Evolutionary conservation across 768 basidiomycete genomes (phyloP), one percentile per base, ranked within the genome.

Genomic region (Psilocybe tampanensis): DNA sequence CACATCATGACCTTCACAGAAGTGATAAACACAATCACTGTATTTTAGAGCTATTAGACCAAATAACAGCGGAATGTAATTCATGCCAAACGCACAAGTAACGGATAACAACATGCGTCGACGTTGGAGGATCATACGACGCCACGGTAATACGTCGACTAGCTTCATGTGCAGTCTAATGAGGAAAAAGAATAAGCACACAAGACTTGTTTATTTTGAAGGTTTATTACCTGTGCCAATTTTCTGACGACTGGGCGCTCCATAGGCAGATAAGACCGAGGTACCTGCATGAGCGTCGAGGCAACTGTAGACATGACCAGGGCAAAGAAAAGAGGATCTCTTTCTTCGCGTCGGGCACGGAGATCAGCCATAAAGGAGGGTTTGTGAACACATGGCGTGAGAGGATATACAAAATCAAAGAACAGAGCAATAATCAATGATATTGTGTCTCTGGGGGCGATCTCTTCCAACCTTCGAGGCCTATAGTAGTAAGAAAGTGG

Each of bases 331-430:
- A 95, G 83, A 23, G 93, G 92, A 64, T 95, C 91, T 18, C 85
- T 83, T 66, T 95, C 92, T 73, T 95, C 94, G 56, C 92, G 74
- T 42, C 83, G 84, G 0, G 85, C 77, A 60, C 88, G 85, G 26
- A 97, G 77, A 73, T 94, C 94, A n/a, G 90, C 88, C 85, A 94
- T 88, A 70, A 95, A 95, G 1, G 90, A 91, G 23, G 92, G 92
- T 67, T 90, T 90, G 75, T 97, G 95, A 43, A 97, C 76, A 70
- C 91, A 94, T 3, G 94, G 94, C 8, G 92, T 95, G 29, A 96
- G 80, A 8, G 92, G 90, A 71, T 94, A 94, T 45, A 95, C 92
- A 68, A 92, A 96, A 70, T 95, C 94, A 68, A 95, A 96, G 76
- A 94, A 97, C 12, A 95, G 83, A 36, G 88, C 82, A 59, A 95